Base-by-base conservation (phyloP, 2,329 filamentous ascomycete genomes). In the Colletotrichum falcatum region DNA sequence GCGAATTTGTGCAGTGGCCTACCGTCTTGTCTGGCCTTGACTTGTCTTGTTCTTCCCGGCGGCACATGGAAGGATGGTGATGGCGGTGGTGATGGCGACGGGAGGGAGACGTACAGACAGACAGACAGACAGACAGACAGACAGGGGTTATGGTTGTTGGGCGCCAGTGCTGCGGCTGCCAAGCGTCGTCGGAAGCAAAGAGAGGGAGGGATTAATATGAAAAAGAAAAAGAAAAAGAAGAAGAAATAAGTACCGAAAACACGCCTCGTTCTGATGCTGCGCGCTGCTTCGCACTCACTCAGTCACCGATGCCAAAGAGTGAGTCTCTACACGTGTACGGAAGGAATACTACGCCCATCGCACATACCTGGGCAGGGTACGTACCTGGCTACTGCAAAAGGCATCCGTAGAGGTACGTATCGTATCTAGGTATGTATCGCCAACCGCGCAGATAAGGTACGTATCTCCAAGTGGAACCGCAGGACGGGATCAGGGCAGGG, bases 61-160 rank as follows among this genome's bases (percentile, higher is more conserved):
- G 30, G 33, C 53, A 33, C 62, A 58, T 33, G 62, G 55, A 33
- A 11, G 35, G 37, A 16, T 11, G 35, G 35, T 37, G 9, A 11
- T 39, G 37, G 14, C 3, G 39, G 20, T 42, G 39, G 18, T 20
- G 39, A 42, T 8, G 39, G 39, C 20, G 51, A 39, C 14, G 37
- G 28, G 9, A n/a, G 16, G 20, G 20, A 54, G 30, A n/a, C 16
- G 37, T n/a, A n/a, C n/a, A 33, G 35, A 37, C 35, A 14, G 33
- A 35, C 33, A 39, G 37, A 4, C 11, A 18, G 37, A 39, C 37
- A 48, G 65, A 49, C 39, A 33, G 60, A 58, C 39, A 37, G n/a
- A 30, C 58, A 70, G 37, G 67, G 67, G 44, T 39, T 46, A 26
- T 14, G 55, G 62, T 42, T 55, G 61, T 35, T 69, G 58, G 61